Base-by-base conservation (phyloP, 768 basidiomycete species). In the Sarcodon sp. region DNA sequence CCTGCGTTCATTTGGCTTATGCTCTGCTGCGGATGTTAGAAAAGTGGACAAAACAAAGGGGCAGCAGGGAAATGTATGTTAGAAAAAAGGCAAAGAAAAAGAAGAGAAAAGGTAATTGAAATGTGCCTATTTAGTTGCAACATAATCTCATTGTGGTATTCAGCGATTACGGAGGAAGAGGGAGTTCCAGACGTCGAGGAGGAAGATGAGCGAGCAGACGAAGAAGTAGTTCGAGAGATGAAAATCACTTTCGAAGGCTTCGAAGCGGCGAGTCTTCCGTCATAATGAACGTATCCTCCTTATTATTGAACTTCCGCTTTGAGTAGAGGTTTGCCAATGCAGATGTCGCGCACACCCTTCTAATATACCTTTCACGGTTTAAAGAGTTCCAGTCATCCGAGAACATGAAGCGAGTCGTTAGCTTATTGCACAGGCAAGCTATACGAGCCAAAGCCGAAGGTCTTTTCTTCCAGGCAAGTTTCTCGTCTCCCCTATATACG, bases 371-470 rank as follows among this genome's bases (percentile, higher is more conserved):
- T 33, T 70, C 79, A 43, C 77, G 88, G 13, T 94, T 88, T 70
- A 80, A 77, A 59, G 87, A 92, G 46, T 91, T 93, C 62, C 65
- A 71, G 4, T 72, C 76, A 2, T 66, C 84, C 0, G 89, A 97
- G 56, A 75, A 83, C 59, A 85, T 98, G 81, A 88, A 87, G 61
- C 77, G 92, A 43, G 83, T 90, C 35, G 91, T 98, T 33, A 77
- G 76, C 54, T 67, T 99, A 55, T 73, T 99, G 55, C 89, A 98
- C 61, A 78, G 96, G 11, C 89, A 94, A 54, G 92, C 83, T 41
- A 79, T 99, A 51, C 82, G 77, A 56, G 83, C 84, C 12, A 92
- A 96, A 61, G 89, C 91, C 1, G 96, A 98, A 61, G 94, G 85
- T 0, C 66, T 99, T 7, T 98, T 90, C 65, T 99, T 94, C 76